Evolutionary conservation across 768 basidiomycete species (phyloP), one percentile per base, ranked within the genome.

Genomic region (Russula brevipes): DNA sequence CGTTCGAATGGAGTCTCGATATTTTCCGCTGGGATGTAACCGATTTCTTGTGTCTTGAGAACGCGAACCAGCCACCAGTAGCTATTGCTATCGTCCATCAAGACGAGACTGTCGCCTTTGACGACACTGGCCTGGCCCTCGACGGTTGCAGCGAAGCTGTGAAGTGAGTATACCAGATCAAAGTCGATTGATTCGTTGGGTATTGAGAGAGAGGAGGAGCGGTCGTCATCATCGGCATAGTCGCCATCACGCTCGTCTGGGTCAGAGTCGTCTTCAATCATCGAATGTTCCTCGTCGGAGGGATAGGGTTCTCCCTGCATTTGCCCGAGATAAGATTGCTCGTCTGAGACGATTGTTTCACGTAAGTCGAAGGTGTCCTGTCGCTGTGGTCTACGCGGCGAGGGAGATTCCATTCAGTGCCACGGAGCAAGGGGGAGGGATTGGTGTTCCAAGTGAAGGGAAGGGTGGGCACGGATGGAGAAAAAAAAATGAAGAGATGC

Each of bases 41-140:
- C 97, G 16, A 99, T 93, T 70, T 97, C 94, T 75, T 98, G 94
- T 8, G 96, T 98, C 78, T 98, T 98, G 66, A 99, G 86, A 9
- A 99, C 97, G 52, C 94, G 85, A 8, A 99, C 96, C 54, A 98
- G 89, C 97, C 97, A 98, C 97, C 97, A 98, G 77, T 99, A 99
- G 75, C 91, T 93, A 75, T 99, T 98, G 61, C 88, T 93, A 74
- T 99, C 97, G 77, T 99, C 97, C 84, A 98, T 93, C 49, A 99
- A 80, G 72, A 94, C 88, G 51, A 99, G 82, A 65, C 91, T 91
- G 80, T 99, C 96, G 31, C 97, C 97, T 76, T 98, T 98, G 74
- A 97, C 92, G 67, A 99, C 97, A 68, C 91, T 97, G 2, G 97
- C 97, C 76, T 99, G 97, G 31, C 97, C 97, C 71, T 98, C 96